These are phyloP conservation scores for Fusarium veterinarium DNA, from an alignment of 2,329 filamentous ascomycete genomes.

Conservation along the genomic window DNA sequence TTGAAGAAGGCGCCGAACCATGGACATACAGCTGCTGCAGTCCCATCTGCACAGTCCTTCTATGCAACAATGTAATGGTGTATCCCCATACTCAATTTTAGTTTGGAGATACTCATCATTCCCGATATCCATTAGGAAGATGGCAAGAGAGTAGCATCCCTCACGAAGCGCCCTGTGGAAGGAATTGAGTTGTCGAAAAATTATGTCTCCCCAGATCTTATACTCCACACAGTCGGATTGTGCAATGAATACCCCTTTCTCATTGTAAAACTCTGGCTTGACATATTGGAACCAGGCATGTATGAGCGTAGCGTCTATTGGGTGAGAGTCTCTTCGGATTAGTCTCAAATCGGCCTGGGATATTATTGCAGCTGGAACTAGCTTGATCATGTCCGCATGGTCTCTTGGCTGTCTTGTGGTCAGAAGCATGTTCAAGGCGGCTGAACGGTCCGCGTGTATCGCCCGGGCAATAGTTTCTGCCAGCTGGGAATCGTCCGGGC, in stretches of 20 bases:
- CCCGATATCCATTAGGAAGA: rapidly evolving
- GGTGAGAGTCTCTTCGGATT: rapidly evolving
- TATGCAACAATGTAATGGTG: rapidly evolving
- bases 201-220: rapidly evolving
- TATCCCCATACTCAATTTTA: rapidly evolving
- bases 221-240: rapidly evolving
- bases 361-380: too few species aligned
- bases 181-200: rapidly evolving
- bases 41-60: rapidly evolving
- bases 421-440: rapidly evolving
- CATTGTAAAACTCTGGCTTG: background rate
- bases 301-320: rapidly evolving
- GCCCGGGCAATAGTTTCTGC: rapidly evolving
- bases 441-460: rapidly evolving
- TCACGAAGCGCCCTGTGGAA: rapidly evolving
- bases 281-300: background rate
- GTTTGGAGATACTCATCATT: rapidly evolving
- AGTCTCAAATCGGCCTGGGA: rapidly evolving
- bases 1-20: background rate
- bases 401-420: rapidly evolving
- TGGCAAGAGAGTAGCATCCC: rapidly evolving
- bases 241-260: rapidly evolving
- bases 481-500: rapidly evolving
- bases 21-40: background rate
- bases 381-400: rapidly evolving